These are phyloP conservation scores for Clarireedia sp. DNA, from an alignment of 2,329 filamentous ascomycete species.

Conservation along the genomic window DNA sequence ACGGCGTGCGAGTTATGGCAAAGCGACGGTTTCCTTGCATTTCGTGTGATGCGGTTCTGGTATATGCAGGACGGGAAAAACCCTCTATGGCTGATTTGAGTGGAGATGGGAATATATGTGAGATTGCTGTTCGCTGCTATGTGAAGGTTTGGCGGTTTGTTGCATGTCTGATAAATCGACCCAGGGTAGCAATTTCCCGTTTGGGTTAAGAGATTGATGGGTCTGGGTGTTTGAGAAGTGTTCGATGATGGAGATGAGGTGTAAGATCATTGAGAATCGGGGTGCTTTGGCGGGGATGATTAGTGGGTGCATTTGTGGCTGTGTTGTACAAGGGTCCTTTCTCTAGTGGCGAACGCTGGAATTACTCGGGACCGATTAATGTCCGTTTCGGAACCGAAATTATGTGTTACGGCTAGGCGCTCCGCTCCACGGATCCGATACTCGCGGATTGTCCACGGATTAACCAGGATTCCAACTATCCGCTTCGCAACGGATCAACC, in stretches of 20 bases:
- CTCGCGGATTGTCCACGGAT: too few relatives aligned
- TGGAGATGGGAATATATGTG: not conserved
- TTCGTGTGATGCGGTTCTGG: not conserved
- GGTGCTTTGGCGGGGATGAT: not conserved
- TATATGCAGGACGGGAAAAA: not conserved
- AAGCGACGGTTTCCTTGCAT: not conserved
- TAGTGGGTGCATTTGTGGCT: not conserved
- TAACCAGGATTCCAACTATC: too few relatives aligned
- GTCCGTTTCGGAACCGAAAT: not conserved
- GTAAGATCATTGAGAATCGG: not conserved
- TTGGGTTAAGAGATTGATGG: not conserved
- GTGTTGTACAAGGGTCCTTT: not conserved
- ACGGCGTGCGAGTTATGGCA: not conserved
- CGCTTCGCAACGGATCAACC: too few relatives aligned
- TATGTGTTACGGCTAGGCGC: too few relatives aligned
- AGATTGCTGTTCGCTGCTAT: not conserved
- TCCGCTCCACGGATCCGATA: too few relatives aligned
- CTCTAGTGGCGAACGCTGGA: not conserved
- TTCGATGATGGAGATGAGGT: not conserved
- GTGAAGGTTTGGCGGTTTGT: not conserved
- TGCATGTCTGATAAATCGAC: not conserved
- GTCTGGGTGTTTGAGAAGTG: not conserved
- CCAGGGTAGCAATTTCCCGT: not conserved
- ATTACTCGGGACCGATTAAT: not conserved
- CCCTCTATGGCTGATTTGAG: not conserved